Conservation (phyloP, 306 rosid genomes). For the Begonia loranthoides region DNA sequence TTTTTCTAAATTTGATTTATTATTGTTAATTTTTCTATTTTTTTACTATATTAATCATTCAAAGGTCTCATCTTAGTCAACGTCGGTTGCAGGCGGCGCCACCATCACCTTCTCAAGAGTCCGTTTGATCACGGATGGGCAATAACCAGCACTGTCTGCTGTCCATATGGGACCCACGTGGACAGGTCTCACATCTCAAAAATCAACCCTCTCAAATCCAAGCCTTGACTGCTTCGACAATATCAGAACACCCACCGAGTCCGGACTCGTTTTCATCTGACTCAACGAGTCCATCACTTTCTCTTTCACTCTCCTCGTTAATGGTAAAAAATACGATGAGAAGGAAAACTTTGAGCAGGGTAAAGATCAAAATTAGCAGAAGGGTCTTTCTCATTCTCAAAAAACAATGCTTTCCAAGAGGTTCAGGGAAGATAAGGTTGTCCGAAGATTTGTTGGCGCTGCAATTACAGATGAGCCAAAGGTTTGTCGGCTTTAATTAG, state of each 20-base stretch:
- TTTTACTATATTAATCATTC: too few species aligned
- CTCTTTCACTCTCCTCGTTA: slow-evolving; percentile 55
- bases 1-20: too few species aligned
- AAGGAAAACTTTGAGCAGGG: slow-evolving; percentile 13
- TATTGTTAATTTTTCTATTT: too few species aligned
- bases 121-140: slow-evolving; percentile 47
- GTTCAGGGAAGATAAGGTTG: slow-evolving; percentile 85
- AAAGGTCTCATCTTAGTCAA: slow-evolving; percentile 39
- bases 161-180: slow-evolving; percentile 55
- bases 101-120: slow-evolving; percentile 57
- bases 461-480: slow-evolving; percentile 62
- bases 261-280: slow-evolving; percentile 48
- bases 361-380: slow-evolving; percentile 15
- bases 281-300: slow-evolving; percentile 43
- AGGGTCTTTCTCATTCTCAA: slow-evolving; percentile 19
- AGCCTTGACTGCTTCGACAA: slow-evolving; percentile 86
- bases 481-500: too few species aligned
- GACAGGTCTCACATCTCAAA: slow-evolving; percentile 45
- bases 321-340: slow-evolving; percentile 9
- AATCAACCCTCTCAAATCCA: slow-evolving; percentile 65
- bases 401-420: slow-evolving; percentile 25
- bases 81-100: slow-evolving; percentile 57
- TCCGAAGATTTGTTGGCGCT: slow-evolving; percentile 82
- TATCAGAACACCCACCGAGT: slow-evolving; percentile 69
- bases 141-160: slow-evolving; percentile 67